A percentile compares a stretch with the other conserved stretches of the same genome.
These are phyloP conservation scores for Boletellus ananiceps DNA, from an alignment of 768 basidiomycete species.

Conservation along the genomic window DNA sequence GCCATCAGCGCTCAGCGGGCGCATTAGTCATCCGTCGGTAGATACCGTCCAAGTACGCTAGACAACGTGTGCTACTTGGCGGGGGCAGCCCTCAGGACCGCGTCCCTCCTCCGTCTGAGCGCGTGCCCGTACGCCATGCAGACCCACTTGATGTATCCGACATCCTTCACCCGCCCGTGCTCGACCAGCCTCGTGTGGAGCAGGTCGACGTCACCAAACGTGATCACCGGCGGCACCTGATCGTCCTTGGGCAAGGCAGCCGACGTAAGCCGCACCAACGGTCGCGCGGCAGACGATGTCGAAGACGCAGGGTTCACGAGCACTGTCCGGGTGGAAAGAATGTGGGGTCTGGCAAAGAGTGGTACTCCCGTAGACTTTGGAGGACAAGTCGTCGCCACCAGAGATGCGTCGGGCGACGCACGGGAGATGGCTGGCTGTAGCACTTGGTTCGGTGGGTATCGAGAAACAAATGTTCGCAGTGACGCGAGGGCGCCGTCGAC, in stretches of 20 bases:
- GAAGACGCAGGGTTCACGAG: slow-evolving; percentile 33
- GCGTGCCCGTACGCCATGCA: slow-evolving; percentile 70
- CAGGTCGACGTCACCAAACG: slow-evolving; percentile 72
- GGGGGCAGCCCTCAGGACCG: slow-evolving; percentile 17
- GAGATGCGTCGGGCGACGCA: neutral
- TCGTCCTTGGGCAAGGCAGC: slow-evolving; percentile 64
- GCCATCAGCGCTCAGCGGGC: neutral
- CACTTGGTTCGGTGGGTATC: slow-evolving; percentile 59
- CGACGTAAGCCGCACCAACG: slow-evolving; percentile 68
- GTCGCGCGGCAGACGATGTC: slow-evolving; percentile 38
- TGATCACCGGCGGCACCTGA: slow-evolving; percentile 71
- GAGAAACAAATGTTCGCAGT: slow-evolving; percentile 55
- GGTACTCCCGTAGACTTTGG: slow-evolving; percentile 5
- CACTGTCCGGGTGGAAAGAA: slow-evolving; percentile 56
- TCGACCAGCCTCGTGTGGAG: slow-evolving; percentile 72
- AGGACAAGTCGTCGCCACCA: neutral
- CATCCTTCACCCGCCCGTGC: slow-evolving; percentile 37
- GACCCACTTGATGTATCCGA: slow-evolving; percentile 69
- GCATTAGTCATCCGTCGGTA: slow-evolving; percentile 22
- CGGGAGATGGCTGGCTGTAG: slow-evolving; percentile 29
- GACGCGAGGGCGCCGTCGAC: slow-evolving; percentile 50
- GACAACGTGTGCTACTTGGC: neutral
- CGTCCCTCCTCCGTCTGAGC: slow-evolving; percentile 56
- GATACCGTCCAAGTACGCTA: slow-evolving; percentile 11
- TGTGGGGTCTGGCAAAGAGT: slow-evolving; percentile 38